Evolutionary conservation across 2,329 filamentous ascomycete genomes (phyloP), one percentile per base, ranked within the genome.

Genomic region (Acrocalymma vagum): DNA sequence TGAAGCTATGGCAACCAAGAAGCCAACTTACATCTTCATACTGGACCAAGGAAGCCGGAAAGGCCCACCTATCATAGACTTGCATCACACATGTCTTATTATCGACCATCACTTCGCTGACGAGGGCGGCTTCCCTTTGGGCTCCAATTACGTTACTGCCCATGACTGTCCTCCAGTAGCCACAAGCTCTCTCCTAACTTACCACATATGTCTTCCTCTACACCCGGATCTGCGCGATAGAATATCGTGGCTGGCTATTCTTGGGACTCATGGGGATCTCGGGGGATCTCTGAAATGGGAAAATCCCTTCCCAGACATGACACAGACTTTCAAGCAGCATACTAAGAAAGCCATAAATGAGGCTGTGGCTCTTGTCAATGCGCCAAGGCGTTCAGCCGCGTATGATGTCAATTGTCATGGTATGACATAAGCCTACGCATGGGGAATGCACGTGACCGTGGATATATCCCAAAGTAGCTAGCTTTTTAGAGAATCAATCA

Each of bases 251-350:
- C 72, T 87, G 1, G 84, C 82, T 38, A 76, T 77, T 3, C 76
- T 87, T 48, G 85, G 85, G 7, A 87, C 84, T 0, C 82, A 86
- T 47, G 84, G 84, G 3, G 85, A 88, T 48, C 72, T 88, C 0
- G 84, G 84, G 10, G 85, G 79, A 25, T 77, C 77, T 0, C 48
- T 87, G 11, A 87, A 86, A 59, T 87, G 85, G 85, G 70, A 80
- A 15, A 75, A 78, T 0, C 85, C 85, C 0, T 87, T 88, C 48
- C 85, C 85, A 1, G 80, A 86, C 45, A 86, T 87, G 82, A 74
- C 71, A 13, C 63, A 73, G 1, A 78, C 78, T 0, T 81, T 87
- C 52, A 86, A 85, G 52, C 69, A 63, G 10, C 74, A 85, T 53
- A 81, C 81, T 0, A 87, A 84, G 53, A 86, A 83, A 50, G 68